Evolutionary conservation across 257 asterid species (phyloP).

Genomic region (Salvia rosmarinus): DNA sequence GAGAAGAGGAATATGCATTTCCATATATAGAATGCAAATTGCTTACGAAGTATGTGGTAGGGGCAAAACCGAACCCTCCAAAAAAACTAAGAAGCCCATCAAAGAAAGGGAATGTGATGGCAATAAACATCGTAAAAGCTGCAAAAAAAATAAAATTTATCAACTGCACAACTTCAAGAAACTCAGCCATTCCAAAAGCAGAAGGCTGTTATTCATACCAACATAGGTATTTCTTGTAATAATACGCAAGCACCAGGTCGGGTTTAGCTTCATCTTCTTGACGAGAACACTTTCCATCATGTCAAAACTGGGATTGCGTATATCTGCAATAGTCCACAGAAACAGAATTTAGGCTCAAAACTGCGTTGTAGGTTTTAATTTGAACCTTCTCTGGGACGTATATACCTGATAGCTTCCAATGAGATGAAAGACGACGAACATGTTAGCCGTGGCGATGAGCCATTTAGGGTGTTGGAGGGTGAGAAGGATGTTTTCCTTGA

Average conservation of each 20-base stretch:
- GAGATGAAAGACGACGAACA: conserved; percentile 23
- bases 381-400: neutral
- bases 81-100: neutral
- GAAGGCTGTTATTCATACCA: too few relatives aligned
- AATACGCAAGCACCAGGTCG: too few relatives aligned
- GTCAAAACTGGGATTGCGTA: conserved; percentile 10
- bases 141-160: neutral
- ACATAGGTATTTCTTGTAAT: too few relatives aligned
- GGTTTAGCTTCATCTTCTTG: too few relatives aligned
- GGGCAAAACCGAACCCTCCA: neutral
- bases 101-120: neutral
- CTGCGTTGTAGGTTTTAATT: neutral
- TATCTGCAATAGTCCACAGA: conserved; percentile 5
- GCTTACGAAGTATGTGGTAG: neutral
- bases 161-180: too few relatives aligned
- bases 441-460: conserved; percentile 15
- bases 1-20: too few relatives aligned
- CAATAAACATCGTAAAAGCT: neutral
- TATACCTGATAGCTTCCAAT: conserved; percentile 22
- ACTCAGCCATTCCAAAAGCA: too few relatives aligned
- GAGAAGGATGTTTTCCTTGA: neutral
- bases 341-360: neutral
- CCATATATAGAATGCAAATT: neutral
- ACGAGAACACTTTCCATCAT: neutral
- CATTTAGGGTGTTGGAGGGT: neutral